Evolutionary conservation across 805 yeast genomes (phyloP).

Genomic region (Yamadazyma philogaea): DNA sequence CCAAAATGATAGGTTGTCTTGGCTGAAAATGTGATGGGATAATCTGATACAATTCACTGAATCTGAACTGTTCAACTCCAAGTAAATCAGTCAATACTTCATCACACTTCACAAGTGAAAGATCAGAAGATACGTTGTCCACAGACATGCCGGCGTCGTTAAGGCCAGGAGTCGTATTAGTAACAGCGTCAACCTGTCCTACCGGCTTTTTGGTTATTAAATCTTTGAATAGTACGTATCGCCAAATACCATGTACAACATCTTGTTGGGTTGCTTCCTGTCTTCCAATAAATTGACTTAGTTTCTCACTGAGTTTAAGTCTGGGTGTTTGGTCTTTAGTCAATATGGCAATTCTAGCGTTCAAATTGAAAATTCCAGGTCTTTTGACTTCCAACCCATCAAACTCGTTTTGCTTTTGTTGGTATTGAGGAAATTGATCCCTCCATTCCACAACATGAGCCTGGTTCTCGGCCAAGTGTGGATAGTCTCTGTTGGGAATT

Average conservation of each 20-base stretch:
- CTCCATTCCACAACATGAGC: constrained; percentile 82
- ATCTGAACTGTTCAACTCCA: constrained; percentile 53
- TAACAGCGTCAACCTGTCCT: constrained; percentile 38
- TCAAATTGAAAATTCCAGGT: constrained; percentile 55
- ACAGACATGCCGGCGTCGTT: constrained; percentile 15
- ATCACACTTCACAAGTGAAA: constrained; percentile 39
- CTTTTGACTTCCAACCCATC: constrained; percentile 90
- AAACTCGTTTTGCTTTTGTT: constrained; percentile 36
- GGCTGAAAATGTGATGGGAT: constrained; percentile 72
- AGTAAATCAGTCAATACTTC: constrained; percentile 45
- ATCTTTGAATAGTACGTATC: constrained; percentile 67
- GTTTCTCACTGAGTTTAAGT: constrained; percentile 57
- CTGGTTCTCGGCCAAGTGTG: constrained; percentile 27
- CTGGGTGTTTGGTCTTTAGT: constrained; percentile 73
- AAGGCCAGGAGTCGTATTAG: constrained; percentile 20
- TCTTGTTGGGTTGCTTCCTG: constrained; percentile 84
- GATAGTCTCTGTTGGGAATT: constrained; percentile 38
- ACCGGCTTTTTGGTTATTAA: constrained; percentile 37
- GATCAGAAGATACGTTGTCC: constrained; percentile 27
- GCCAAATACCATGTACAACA: constrained; percentile 75
- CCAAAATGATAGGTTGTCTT: constrained; percentile 72
- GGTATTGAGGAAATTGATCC: constrained; percentile 41
- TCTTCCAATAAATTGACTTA: constrained; percentile 71
- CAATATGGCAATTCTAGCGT: constrained; percentile 66
- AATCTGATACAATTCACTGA: constrained; percentile 69